Percentiles rank a stretch among this genome's conserved stretches.
These are phyloP conservation scores for Termitomyces sp. DNA, from an alignment of 768 basidiomycete genomes.

Conservation along the genomic window DNA sequence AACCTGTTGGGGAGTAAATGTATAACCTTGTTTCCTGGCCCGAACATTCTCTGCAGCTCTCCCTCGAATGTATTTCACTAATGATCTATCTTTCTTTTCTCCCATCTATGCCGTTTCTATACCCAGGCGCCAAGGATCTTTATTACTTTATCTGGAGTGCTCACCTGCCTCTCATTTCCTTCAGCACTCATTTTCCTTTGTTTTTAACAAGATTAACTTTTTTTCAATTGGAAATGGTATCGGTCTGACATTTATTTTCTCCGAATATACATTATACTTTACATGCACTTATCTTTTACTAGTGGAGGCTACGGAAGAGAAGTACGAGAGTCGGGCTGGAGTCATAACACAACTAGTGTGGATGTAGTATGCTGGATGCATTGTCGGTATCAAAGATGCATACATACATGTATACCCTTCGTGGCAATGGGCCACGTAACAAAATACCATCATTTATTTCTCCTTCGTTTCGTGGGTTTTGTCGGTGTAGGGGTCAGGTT, in stretches of 20 bases:
- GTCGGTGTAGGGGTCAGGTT: background rate
- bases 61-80: background rate
- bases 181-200: background rate
- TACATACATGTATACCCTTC: background rate
- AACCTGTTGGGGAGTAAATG: conserved; percentile 21
- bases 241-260: conserved; percentile 3
- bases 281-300: conserved; percentile 10
- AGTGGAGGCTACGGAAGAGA: conserved; percentile 1
- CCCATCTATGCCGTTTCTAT: background rate
- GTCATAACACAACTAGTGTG: background rate
- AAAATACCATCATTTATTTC: conserved; percentile 12
- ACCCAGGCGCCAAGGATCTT: background rate
- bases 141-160: no score
- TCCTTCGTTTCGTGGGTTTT: conserved; percentile 14
- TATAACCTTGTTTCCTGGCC: background rate
- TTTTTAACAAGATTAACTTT: background rate
- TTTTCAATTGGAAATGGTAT: background rate
- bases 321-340: background rate
- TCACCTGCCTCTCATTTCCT: background rate
- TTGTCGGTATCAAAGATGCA: background rate
- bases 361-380: background rate
- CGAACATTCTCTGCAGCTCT: background rate
- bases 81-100: background rate
- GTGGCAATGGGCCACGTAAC: background rate
- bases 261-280: conserved; percentile 14